These are phyloP conservation scores for Leishmania turanica DNA, from an alignment of 208 protist species.

Conservation along the genomic window DNA sequence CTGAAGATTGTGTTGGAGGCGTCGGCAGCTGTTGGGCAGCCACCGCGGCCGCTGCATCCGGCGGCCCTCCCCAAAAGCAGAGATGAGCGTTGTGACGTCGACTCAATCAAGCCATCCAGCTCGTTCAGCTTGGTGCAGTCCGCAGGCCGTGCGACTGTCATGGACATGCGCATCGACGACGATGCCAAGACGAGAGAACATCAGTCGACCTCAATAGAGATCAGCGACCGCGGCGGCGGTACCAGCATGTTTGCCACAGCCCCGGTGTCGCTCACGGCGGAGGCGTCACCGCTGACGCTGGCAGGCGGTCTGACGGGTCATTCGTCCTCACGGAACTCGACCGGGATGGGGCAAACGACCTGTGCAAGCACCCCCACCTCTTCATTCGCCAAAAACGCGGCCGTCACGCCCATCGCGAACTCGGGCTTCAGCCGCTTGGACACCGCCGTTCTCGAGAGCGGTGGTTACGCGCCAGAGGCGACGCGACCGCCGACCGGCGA, in stretches of 20 bases:
- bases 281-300: neutral
- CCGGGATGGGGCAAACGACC: neutral
- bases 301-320: neutral
- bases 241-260: neutral
- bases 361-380: neutral
- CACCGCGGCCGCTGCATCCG: neutral
- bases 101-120: neutral
- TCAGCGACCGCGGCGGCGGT: neutral
- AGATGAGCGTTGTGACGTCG: neutral
- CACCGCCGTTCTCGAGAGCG: neutral
- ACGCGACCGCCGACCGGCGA: neutral
- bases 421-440: neutral
- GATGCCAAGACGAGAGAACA: neutral
- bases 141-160: too few species aligned
- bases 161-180: neutral
- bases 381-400: neutral
- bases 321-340: neutral
- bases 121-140: neutral
- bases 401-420: neutral
- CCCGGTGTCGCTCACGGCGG: neutral
- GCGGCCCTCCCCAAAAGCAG: neutral
- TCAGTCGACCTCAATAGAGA: neutral
- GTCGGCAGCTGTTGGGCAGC: slow-evolving; percentile 6
- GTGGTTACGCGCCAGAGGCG: neutral
- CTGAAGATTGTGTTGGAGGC: neutral